phyloP scores from a whole-genome alignment of 192 early-diverging fungal genomes.

The Gamsiella multidivaricata region DNA sequence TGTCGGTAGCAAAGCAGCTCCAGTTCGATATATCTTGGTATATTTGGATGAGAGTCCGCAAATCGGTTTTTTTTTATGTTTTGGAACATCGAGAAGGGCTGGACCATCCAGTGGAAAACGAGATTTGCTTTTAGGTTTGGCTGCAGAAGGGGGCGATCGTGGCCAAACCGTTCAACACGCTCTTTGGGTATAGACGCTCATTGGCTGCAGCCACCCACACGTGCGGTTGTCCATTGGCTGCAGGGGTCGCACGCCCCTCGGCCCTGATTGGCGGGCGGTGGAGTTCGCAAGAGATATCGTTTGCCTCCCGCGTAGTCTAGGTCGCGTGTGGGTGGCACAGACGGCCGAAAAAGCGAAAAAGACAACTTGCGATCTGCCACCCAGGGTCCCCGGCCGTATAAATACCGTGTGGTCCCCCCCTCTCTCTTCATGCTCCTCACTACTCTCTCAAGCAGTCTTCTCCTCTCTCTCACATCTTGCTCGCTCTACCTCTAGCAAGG shows the following conservation, averaged over 20 bases:
- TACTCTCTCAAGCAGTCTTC: constrained; percentile 12
- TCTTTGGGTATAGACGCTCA: background rate
- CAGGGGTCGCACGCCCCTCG: background rate
- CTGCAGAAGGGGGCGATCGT: background rate
- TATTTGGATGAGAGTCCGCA: no score
- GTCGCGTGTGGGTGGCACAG: no score
- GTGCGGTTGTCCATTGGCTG: constrained; percentile 7
- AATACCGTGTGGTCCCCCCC: constrained; percentile 17
- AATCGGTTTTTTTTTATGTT: no score
- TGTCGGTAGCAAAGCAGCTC: no score
- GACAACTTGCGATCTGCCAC: no score
- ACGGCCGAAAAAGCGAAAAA: no score
- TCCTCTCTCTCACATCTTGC: background rate
- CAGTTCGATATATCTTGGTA: no score
- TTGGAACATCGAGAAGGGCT: no score
- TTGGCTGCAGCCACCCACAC: constrained; percentile 1
- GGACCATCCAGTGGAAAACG: background rate
- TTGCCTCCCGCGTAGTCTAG: no score
- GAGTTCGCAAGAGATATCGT: no score
- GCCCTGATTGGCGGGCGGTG: background rate
- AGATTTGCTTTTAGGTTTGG: no score
- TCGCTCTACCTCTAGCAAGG: background rate
- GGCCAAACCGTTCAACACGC: background rate
- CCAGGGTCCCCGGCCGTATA: constrained; percentile 2
- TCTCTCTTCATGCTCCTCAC: constrained; percentile 10